A percentile compares a stretch with the other conserved stretches of the same genome.
These are phyloP conservation scores for Calonectria montana DNA, from an alignment of 2,329 filamentous ascomycete genomes.

Conservation along the genomic window DNA sequence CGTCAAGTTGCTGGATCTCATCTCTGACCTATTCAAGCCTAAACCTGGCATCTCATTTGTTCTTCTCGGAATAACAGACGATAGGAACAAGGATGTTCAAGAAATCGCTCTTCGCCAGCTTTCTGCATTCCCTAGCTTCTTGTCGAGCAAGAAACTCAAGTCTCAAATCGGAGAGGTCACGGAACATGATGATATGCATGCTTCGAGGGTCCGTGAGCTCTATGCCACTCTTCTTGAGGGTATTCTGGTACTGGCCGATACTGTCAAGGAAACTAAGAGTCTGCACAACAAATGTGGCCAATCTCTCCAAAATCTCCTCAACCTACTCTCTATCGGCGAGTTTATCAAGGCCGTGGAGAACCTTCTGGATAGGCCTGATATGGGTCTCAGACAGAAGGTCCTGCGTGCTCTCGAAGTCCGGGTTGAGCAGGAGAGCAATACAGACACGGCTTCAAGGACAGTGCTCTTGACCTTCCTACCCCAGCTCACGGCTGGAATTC, in stretches of 20 bases:
- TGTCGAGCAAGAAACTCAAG: constrained; percentile 68
- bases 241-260: constrained; percentile 73
- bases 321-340: constrained; percentile 85
- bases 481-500: constrained; percentile 80
- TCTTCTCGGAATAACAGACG: constrained; percentile 71
- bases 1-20: constrained; percentile 79
- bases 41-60: constrained; percentile 79
- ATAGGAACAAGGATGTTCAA: constrained; percentile 60
- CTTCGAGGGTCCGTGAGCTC: constrained; percentile 73
- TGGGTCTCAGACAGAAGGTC: constrained; percentile 82
- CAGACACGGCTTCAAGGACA: constrained; percentile 74
- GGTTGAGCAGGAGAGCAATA: constrained; percentile 77
- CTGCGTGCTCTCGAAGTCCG: constrained; percentile 84
- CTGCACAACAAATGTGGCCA: constrained; percentile 73
- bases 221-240: constrained; percentile 77
- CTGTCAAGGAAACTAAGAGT: constrained; percentile 65
- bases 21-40: constrained; percentile 79
- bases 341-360: constrained; percentile 90
- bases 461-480: constrained; percentile 84
- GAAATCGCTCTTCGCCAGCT: constrained; percentile 66
- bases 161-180: constrained; percentile 66
- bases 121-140: constrained; percentile 66
- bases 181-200: constrained; percentile 73
- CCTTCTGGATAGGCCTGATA: constrained; percentile 80
- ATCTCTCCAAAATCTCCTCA: constrained; percentile 82